phyloP scores from a whole-genome alignment of 768 basidiomycete species.

The Tephrocybe sp. region DNA sequence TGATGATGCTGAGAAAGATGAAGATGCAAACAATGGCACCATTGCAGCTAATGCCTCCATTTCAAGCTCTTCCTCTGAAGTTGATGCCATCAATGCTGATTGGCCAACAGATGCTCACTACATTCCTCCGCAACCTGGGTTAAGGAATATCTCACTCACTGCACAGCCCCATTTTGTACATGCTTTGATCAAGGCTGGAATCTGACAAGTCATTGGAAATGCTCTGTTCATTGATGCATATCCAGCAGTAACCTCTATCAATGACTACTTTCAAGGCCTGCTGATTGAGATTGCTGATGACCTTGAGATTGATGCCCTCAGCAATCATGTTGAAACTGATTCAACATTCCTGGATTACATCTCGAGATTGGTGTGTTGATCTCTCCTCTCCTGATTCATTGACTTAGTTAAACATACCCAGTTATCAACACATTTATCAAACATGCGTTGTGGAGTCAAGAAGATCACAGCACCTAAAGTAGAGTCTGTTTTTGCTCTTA shows the following conservation, averaged over 20 bases:
- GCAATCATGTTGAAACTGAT: background rate
- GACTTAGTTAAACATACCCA: too few species aligned
- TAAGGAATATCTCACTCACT: slow-evolving; percentile 1
- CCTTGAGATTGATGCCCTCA: background rate
- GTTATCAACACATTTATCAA: too few species aligned
- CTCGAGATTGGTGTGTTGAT: background rate
- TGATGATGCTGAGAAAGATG: background rate
- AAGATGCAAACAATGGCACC: background rate
- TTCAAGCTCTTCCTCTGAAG: background rate
- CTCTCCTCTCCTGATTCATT: too few species aligned
- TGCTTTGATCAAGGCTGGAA: slow-evolving; percentile 5
- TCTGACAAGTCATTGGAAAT: slow-evolving; percentile 4
- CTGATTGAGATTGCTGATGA: background rate
- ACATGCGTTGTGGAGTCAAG: too few species aligned
- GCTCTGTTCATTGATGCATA: slow-evolving; percentile 5
- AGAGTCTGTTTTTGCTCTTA: too few species aligned
- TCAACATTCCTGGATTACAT: background rate
- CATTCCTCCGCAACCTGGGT: background rate
- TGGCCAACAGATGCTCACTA: slow-evolving; percentile 6
- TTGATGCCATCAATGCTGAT: background rate
- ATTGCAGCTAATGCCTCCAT: background rate
- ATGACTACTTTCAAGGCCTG: background rate
- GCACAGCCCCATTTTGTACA: slow-evolving; percentile 5
- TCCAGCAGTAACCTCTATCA: background rate
- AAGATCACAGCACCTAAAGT: too few species aligned